Evolutionary conservation across 225 moss, liverwort and hornwort genomes (phyloP).

Genomic region (Asterella californica): DNA sequence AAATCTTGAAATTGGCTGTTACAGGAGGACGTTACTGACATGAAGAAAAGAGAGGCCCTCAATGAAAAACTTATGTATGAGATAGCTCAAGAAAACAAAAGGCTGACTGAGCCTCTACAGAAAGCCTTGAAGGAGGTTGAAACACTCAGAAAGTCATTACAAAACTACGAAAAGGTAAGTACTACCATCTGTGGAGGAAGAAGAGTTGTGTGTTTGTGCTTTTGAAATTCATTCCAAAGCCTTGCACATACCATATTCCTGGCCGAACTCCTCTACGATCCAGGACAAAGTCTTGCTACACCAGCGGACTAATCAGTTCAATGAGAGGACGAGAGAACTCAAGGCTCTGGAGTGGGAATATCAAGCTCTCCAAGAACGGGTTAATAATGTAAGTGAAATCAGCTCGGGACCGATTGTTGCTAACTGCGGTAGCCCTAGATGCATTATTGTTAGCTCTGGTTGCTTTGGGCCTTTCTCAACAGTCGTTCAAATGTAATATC

Average conservation of each 20-base stretch:
- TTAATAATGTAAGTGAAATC: slow-evolving; percentile 20
- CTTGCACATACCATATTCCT: not conserved
- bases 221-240: not conserved
- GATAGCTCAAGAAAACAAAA: slow-evolving; percentile 89
- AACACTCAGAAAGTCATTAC: slow-evolving; percentile 42
- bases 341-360: slow-evolving; percentile 73
- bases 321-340: slow-evolving; percentile 52
- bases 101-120: slow-evolving; percentile 59
- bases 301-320: slow-evolving; percentile 42
- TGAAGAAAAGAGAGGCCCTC: slow-evolving; percentile 80
- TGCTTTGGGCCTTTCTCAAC: not conserved
- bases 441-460: not conserved
- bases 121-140: slow-evolving; percentile 80
- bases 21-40: slow-evolving; percentile 76
- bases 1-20: not conserved
- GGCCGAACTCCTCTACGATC: not conserved
- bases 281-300: slow-evolving; percentile 65
- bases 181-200: not conserved
- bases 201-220: not conserved
- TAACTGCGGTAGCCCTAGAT: not conserved
- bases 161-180: slow-evolving; percentile 62
- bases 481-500: not conserved
- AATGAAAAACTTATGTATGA: slow-evolving; percentile 87
- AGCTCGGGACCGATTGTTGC: not conserved
- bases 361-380: slow-evolving; percentile 58